A percentile compares a stretch with the other conserved stretches of the same genome.
Evolutionary conservation across 495 filamentous ascomycete species (phyloP).

Genomic region (Aspergillus baeticus): DNA sequence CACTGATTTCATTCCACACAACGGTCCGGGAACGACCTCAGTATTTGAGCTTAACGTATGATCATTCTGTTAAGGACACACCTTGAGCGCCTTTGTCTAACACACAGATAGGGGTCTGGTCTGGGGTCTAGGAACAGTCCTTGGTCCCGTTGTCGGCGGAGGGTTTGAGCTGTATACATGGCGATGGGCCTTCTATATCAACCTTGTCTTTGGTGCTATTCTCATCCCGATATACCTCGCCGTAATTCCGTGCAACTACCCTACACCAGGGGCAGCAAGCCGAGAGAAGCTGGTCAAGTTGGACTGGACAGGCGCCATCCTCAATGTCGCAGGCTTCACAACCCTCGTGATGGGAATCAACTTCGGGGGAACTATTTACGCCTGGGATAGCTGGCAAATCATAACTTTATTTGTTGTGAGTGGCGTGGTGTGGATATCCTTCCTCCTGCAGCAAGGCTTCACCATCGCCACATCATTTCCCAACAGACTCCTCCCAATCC

Average conservation of each 20-base stretch:
- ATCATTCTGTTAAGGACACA: too few relatives aligned
- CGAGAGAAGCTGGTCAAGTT: conserved; percentile 34
- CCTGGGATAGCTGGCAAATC: conserved; percentile 24
- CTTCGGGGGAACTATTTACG: conserved; percentile 22
- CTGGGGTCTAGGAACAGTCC: conserved; percentile 48
- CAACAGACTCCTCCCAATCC: conserved; percentile 49
- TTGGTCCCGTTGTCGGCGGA: conserved; percentile 43
- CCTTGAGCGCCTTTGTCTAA: too few relatives aligned
- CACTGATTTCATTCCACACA: conserved; percentile 41
- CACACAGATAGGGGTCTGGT: conserved; percentile 16
- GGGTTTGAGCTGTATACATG: conserved; percentile 36
- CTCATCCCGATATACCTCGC: conserved; percentile 56
- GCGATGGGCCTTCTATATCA: conserved; percentile 51
- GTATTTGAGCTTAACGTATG: conserved; percentile 36
- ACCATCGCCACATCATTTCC: conserved; percentile 43
- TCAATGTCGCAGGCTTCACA: conserved; percentile 25
- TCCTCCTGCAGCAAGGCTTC: conserved; percentile 46
- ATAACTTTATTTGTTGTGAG: conserved; percentile 6
- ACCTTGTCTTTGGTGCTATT: conserved; percentile 49
- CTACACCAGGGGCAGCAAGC: conserved; percentile 35
- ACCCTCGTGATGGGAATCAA: conserved; percentile 28
- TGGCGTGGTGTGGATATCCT: conserved; percentile 21
- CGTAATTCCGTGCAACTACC: conserved; percentile 47
- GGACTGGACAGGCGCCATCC: conserved; percentile 28
- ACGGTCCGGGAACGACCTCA: conserved; percentile 41